phyloP scores from a whole-genome alignment of 106 monocot species.

The Dendrobium chrysotoxum region DNA sequence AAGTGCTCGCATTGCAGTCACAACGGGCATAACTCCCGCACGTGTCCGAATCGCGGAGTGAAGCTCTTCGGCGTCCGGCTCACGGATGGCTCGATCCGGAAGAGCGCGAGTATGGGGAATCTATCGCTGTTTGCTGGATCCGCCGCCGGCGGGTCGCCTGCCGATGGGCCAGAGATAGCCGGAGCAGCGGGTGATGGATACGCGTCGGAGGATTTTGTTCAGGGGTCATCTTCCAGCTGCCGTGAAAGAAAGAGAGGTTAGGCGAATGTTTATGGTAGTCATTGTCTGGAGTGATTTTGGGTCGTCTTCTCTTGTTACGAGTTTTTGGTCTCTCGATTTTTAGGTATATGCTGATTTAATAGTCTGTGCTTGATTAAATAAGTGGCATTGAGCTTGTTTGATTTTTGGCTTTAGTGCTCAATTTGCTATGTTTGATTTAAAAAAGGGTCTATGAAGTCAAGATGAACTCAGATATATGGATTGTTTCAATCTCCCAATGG shows the following conservation, averaged over 20 bases:
- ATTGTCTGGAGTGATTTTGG: neutral
- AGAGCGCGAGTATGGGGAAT: conserved; percentile 65
- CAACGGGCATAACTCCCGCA: conserved; percentile 24
- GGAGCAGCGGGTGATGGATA: conserved; percentile 47
- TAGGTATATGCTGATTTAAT: neutral
- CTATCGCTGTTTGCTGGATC: conserved; percentile 53
- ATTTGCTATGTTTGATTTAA: neutral
- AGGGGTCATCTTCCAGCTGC: conserved; percentile 55
- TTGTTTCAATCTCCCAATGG: neutral
- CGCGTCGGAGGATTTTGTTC: conserved; percentile 79
- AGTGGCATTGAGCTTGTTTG: neutral
- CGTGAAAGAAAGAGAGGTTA: conserved; percentile 87
- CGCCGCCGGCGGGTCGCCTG: conserved; percentile 43
- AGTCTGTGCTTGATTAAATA: neutral
- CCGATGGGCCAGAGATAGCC: conserved; percentile 24
- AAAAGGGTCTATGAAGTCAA: neutral
- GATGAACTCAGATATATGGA: neutral
- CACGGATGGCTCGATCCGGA: conserved; percentile 29
- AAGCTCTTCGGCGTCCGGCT: conserved; percentile 17
- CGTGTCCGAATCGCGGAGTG: conserved; percentile 19
- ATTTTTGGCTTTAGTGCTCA: neutral
- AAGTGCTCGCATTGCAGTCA: conserved; percentile 21
- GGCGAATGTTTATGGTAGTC: neutral
- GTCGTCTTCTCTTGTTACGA: neutral
- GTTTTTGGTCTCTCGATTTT: neutral